Evolutionary conservation across 768 basidiomycete species (phyloP), one percentile per base, ranked within the genome.

Genomic region (Galerina marginata): DNA sequence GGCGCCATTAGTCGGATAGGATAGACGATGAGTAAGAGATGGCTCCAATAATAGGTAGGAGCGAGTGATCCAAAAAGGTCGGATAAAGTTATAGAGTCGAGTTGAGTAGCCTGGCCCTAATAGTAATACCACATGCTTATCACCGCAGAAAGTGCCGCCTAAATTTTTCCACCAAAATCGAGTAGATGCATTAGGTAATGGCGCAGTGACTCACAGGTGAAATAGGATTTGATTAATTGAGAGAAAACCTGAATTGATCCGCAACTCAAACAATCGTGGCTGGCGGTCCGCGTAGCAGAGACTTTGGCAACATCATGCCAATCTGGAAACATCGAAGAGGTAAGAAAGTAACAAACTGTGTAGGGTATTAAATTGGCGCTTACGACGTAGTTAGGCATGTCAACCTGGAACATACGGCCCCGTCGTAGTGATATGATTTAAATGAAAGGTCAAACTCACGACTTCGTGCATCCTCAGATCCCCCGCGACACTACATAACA

Each of bases 371-470:
- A 15, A 54, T 40, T 20, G n/a, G 49, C 14, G 74, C 82, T 57
- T 68, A 86, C 86, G 39, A 86, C 79, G 62, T 85, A 87, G 61
- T 86, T 87, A 10, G 86, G 86, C 86, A 87, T 86, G 61, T 86
- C 86, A 39, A 87, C 84, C 85, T 86, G 29, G 16, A 25, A 52
- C 11, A 47, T 40, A 37, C 9, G 38, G 45, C 12, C n/a, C 12
- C 26, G 39, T 46, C 46, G 48, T 25, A n/a, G 20, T 33, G 14
- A 20, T 42, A 48, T n/a, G 6, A 49, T 36, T 56, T 37, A 11
- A 68, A 65, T 33, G 47, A 26, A 16, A 25, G 16, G 16, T 20
- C 36, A 9, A 9, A 69, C 76, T 59, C 44, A 84, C 87, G 73
- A 87, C 86, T 73, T 88, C 87, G 61, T 86, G 87, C 75, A 88